Conservation (phyloP, 768 basidiomycete genomes). For the Auriscalpium orientale region DNA sequence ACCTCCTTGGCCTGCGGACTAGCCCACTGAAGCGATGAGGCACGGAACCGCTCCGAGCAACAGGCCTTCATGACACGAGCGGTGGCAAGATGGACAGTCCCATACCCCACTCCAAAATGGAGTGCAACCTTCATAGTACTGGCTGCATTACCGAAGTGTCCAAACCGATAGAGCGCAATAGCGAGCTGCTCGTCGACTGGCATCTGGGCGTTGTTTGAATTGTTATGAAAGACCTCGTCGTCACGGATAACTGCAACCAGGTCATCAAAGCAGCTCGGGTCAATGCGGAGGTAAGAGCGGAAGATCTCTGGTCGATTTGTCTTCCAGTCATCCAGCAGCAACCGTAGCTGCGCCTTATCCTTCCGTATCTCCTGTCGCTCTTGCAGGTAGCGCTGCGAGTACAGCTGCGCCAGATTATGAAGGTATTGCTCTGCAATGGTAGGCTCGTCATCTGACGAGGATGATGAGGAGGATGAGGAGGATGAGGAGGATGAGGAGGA, state of each 20-base stretch:
- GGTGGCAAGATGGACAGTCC: conserved; percentile 8
- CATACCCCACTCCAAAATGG: conserved; percentile 9
- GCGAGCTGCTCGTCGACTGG: conserved; percentile 20
- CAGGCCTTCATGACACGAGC: conserved; percentile 5
- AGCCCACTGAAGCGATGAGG: too few relatives aligned
- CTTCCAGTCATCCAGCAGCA: not conserved
- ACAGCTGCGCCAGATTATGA: not conserved
- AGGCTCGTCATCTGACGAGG: too few relatives aligned
- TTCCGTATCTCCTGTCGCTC: not conserved
- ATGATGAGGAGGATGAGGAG: too few relatives aligned
- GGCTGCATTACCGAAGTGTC: conserved; percentile 15
- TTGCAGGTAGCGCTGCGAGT: not conserved
- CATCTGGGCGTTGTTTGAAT: conserved; percentile 22
- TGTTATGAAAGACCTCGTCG: conserved; percentile 22
- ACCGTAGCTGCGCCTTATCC: not conserved
- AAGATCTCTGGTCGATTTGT: too few relatives aligned
- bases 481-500: too few relatives aligned
- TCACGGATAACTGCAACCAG: not conserved
- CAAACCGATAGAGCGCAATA: conserved; percentile 18
- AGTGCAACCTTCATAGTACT: conserved; percentile 3
- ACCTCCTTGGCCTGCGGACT: too few relatives aligned
- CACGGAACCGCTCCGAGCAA: too few relatives aligned
- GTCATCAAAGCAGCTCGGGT: not conserved
- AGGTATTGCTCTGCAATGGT: not conserved
- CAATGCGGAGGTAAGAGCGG: too few relatives aligned